Conservation (phyloP, 1,284 basidiomycete genomes). For the Melanopsichium pennsylvanicum region DNA sequence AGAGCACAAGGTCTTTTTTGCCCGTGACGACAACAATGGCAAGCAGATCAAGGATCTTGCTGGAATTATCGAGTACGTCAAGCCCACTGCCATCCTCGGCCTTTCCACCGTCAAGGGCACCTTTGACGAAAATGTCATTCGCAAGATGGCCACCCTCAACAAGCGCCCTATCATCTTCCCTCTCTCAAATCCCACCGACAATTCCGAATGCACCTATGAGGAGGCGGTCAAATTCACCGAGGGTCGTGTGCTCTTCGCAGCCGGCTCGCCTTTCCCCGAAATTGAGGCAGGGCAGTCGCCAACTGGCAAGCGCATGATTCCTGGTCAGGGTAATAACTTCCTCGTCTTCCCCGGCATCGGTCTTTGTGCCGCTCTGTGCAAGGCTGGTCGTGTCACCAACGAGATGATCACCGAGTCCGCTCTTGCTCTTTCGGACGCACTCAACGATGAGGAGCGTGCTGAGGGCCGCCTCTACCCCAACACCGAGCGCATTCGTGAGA, state of each 20-base stretch:
- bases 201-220: conserved; percentile 78
- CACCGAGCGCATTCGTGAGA: conserved; percentile 58
- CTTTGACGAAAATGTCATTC: conserved; percentile 79
- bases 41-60: conserved; percentile 69
- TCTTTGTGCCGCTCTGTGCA: conserved; percentile 71
- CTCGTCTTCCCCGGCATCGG: conserved; percentile 57
- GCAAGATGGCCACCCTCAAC: conserved; percentile 84
- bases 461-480: conserved; percentile 60
- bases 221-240: conserved; percentile 80
- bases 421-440: conserved; percentile 78
- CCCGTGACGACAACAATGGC: conserved; percentile 60
- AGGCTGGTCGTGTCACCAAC: conserved; percentile 75
- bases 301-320: conserved; percentile 74
- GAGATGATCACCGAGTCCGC: conserved; percentile 74
- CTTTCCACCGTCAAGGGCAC: conserved; percentile 86
- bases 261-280: conserved; percentile 85
- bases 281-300: conserved; percentile 68
- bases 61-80: conserved; percentile 83
- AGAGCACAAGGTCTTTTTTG: conserved; percentile 61
- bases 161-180: conserved; percentile 91
- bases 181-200: conserved; percentile 87
- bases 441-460: conserved; percentile 76
- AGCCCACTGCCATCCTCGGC: conserved; percentile 89
- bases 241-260: conserved; percentile 78
- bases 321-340: conserved; percentile 91